Conservation (phyloP, 768 basidiomycete species). For the Aureoboletus auriporus region DNA sequence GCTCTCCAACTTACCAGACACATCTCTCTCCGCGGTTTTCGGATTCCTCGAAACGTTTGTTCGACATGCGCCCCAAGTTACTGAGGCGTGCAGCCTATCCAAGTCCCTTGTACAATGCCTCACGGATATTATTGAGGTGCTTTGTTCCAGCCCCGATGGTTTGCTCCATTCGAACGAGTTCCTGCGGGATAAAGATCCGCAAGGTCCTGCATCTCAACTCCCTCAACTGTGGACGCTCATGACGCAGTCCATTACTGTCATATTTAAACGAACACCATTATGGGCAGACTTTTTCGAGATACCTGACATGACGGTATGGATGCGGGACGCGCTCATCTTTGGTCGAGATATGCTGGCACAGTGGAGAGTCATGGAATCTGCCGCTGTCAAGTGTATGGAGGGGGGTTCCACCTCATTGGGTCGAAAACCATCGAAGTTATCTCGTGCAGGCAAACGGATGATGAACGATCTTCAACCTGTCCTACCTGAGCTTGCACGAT, state of each 20-base stretch:
- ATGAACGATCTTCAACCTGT: constrained; percentile 73
- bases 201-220: constrained; percentile 50
- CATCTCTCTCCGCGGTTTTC: constrained; percentile 66
- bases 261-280: constrained; percentile 77
- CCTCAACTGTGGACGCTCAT: constrained; percentile 79
- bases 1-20: constrained; percentile 60
- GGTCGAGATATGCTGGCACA: constrained; percentile 82
- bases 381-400: constrained; percentile 29
- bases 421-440: constrained; percentile 43
- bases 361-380: constrained; percentile 73
- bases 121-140: constrained; percentile 86
- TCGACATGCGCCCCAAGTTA: constrained; percentile 54
- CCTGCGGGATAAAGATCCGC: constrained; percentile 39
- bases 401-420: constrained; percentile 16
- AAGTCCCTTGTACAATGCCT: constrained; percentile 89
- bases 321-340: constrained; percentile 96
- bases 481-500: constrained; percentile 72
- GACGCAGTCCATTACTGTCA: constrained; percentile 72
- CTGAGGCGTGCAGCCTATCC: constrained; percentile 87
- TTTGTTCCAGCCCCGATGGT: constrained; percentile 72
- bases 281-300: constrained; percentile 84
- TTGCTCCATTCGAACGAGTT: constrained; percentile 58
- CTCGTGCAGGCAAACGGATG: constrained; percentile 68
- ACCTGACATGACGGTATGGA: constrained; percentile 91
- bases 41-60: constrained; percentile 66